phyloP scores from a whole-genome alignment of 345 rosid species.

The Pistacia atlantica region DNA sequence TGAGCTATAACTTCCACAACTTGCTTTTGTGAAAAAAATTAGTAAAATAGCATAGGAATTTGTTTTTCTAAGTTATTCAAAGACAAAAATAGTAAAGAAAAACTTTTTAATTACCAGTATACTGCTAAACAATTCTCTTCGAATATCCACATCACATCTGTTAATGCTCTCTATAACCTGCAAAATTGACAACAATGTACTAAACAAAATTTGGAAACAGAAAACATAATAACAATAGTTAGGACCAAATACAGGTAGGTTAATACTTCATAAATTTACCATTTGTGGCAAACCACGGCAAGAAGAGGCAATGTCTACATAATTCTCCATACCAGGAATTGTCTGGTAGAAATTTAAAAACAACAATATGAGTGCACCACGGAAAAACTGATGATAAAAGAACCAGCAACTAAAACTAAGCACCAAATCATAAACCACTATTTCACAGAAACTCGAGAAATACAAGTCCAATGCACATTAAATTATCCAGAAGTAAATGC shows the following conservation, averaged over 20 bases:
- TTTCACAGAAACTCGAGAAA: background rate
- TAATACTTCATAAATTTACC: constrained; percentile 47
- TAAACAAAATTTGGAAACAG: background rate
- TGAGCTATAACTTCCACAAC: background rate
- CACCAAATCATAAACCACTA: background rate
- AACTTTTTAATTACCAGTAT: constrained; percentile 59
- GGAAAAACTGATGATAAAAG: background rate
- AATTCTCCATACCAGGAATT: constrained; percentile 86
- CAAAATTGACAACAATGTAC: constrained; percentile 18
- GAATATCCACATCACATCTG: constrained; percentile 90
- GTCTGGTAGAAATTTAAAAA: constrained; percentile 51
- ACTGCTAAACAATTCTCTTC: constrained; percentile 92
- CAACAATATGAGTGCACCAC: background rate
- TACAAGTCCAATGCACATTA: background rate
- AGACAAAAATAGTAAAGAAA: background rate
- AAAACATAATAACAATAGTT: constrained; percentile 3
- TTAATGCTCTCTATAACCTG: constrained; percentile 97
- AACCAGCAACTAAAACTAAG: constrained; percentile 1
- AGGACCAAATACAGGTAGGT: constrained; percentile 3
- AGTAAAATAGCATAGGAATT: background rate
- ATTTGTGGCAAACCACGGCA: constrained; percentile 91
- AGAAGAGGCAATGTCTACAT: constrained; percentile 55
- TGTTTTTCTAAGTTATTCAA: background rate
- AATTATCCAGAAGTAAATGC: background rate
- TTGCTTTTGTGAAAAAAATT: background rate